These are phyloP conservation scores for Termitomyces eurrhizus DNA, from an alignment of 768 basidiomycete species.

Conservation along the genomic window DNA sequence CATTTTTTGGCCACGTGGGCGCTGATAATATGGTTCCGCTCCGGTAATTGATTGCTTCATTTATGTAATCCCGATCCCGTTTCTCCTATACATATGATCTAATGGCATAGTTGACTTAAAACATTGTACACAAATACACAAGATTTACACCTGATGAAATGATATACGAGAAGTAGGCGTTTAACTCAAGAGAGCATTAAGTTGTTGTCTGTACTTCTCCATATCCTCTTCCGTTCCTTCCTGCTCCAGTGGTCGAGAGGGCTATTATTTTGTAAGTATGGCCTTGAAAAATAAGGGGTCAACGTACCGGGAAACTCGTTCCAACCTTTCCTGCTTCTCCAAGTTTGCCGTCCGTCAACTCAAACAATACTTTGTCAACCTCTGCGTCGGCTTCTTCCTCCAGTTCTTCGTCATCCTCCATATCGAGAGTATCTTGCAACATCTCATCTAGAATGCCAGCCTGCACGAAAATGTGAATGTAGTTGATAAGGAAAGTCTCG, in stretches of 20 bases:
- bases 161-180: background rate
- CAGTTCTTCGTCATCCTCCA: slow-evolving; percentile 92
- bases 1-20: slow-evolving; percentile 15
- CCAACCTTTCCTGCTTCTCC: slow-evolving; percentile 76
- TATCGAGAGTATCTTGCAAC: slow-evolving; percentile 88
- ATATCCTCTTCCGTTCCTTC: slow-evolving; percentile 85
- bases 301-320: slow-evolving; percentile 71
- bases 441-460: slow-evolving; percentile 98
- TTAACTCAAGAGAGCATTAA: slow-evolving; percentile 81
- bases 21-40: slow-evolving; percentile 9
- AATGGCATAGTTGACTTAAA: background rate
- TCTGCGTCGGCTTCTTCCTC: slow-evolving; percentile 97
- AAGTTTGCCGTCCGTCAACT: slow-evolving; percentile 94
- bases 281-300: slow-evolving; percentile 4
- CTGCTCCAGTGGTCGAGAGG: slow-evolving; percentile 54
- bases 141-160: background rate
- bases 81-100: background rate
- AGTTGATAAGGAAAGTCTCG: background rate
- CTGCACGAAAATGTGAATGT: slow-evolving; percentile 34
- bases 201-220: slow-evolving; percentile 86
- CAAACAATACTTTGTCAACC: slow-evolving; percentile 94
- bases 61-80: background rate
- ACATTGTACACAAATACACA: background rate
- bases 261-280: slow-evolving; percentile 39
- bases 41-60: background rate